phyloP scores from a whole-genome alignment of 2,329 filamentous ascomycete species.

The Hypomyces rosellus region DNA sequence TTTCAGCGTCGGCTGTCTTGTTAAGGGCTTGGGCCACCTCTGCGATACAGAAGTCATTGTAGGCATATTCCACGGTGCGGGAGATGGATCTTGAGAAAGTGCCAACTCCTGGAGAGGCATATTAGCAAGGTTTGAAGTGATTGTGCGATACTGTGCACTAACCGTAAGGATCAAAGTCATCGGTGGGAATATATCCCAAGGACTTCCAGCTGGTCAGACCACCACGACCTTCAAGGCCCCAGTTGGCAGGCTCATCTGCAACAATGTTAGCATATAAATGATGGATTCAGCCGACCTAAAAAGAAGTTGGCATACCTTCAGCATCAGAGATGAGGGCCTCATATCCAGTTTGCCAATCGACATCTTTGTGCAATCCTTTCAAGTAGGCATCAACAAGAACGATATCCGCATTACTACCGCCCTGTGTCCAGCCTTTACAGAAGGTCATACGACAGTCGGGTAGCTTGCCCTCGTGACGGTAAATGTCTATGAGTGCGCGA shows the following conservation, averaged over 20 bases:
- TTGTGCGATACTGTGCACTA: not conserved
- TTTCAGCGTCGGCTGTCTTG: conserved; percentile 43
- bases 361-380: conserved; percentile 56
- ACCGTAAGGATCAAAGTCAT: conserved; percentile 59
- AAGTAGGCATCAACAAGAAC: conserved; percentile 63
- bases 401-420: conserved; percentile 69
- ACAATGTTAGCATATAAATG: conserved; percentile 21
- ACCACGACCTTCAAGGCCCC: conserved; percentile 65
- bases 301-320: conserved; percentile 39
- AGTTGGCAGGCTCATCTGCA: conserved; percentile 47
- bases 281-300: not conserved
- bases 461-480: conserved; percentile 59
- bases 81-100: conserved; percentile 63
- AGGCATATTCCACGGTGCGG: conserved; percentile 72
- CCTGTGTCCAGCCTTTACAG: conserved; percentile 69
- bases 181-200: conserved; percentile 63
- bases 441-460: conserved; percentile 74
- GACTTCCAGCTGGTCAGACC: conserved; percentile 65
- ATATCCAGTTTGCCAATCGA: conserved; percentile 66
- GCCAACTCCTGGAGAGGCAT: conserved; percentile 34
- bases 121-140: too few species aligned
- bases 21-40: conserved; percentile 54
- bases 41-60: conserved; percentile 69
- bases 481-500: conserved; percentile 65
- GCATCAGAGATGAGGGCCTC: conserved; percentile 69